Conservation (phyloP, 768 basidiomycete species). For the Ramaria sp. region DNA sequence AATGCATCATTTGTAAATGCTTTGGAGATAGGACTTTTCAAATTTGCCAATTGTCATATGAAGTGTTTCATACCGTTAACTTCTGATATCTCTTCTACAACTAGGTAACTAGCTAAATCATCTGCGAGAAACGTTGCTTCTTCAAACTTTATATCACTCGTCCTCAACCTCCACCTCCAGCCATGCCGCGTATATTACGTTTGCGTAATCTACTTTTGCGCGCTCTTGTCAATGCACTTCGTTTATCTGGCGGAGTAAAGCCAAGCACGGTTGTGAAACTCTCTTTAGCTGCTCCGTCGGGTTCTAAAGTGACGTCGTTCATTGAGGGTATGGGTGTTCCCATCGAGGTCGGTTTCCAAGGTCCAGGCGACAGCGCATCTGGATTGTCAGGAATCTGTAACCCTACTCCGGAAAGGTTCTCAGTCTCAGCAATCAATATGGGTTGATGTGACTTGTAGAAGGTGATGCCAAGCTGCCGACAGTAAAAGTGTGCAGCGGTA, state of each 20-base stretch:
- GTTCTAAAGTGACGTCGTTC: neutral
- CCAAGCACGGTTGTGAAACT: slow-evolving; percentile 27
- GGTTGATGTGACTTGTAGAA: slow-evolving; percentile 53
- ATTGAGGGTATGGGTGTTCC: neutral
- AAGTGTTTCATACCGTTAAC: neutral
- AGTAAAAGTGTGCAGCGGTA: slow-evolving; percentile 66
- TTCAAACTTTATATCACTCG: neutral
- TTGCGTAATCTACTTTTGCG: slow-evolving; percentile 26
- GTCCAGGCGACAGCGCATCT: neutral
- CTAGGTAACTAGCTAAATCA: neutral
- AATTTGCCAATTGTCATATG: neutral
- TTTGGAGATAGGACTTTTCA: no score
- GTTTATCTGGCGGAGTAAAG: slow-evolving; percentile 31
- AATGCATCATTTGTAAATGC: neutral
- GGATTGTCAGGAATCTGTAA: neutral
- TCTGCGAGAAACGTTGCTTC: neutral
- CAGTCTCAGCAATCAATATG: slow-evolving; percentile 26
- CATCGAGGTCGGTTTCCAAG: neutral
- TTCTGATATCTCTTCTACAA: neutral
- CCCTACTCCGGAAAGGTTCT: neutral
- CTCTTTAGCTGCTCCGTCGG: neutral
- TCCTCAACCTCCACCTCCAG: slow-evolving; percentile 11
- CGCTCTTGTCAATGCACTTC: slow-evolving; percentile 18
- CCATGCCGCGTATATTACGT: slow-evolving; percentile 21
- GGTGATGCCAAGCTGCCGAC: slow-evolving; percentile 54